Percentiles rank a stretch among this genome's conserved stretches.
Evolutionary conservation across 2,329 filamentous ascomycete species (phyloP).

Genomic region (Penicillium corylophilum): DNA sequence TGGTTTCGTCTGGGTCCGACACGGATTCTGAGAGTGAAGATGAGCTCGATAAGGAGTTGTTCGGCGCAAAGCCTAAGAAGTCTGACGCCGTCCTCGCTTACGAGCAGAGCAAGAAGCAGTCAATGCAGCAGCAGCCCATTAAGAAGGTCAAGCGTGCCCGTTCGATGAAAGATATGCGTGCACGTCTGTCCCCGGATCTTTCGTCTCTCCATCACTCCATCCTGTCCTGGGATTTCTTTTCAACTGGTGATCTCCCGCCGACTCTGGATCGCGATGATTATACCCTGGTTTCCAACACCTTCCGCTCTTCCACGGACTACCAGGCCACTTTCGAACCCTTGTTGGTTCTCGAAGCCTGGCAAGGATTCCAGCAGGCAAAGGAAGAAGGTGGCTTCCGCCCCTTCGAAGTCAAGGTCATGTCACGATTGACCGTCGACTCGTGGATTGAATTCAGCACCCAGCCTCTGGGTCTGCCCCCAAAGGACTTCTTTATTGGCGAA

Average conservation of each 20-base stretch:
- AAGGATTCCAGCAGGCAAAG: slow-evolving; percentile 84
- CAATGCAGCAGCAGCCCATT: slow-evolving; percentile 66
- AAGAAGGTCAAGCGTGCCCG: slow-evolving; percentile 79
- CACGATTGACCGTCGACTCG: slow-evolving; percentile 84
- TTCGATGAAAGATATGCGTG: slow-evolving; percentile 89
- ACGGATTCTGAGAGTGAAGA: slow-evolving; percentile 74
- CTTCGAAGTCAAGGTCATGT: slow-evolving; percentile 84
- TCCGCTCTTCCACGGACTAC: slow-evolving; percentile 74
- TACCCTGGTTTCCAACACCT: slow-evolving; percentile 72
- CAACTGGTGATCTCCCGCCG: slow-evolving; percentile 81
- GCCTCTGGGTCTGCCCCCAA: slow-evolving; percentile 68
- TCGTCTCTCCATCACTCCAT: slow-evolving; percentile 80
- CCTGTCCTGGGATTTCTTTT: slow-evolving; percentile 92
- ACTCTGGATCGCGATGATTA: slow-evolving; percentile 68
- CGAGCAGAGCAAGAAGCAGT: slow-evolving; percentile 46
- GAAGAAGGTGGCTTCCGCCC: slow-evolving; percentile 79
- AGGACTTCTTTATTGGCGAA: slow-evolving; percentile 72
- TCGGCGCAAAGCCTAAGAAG: slow-evolving; percentile 46
- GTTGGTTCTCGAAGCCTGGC: slow-evolving; percentile 91
- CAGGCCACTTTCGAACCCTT: slow-evolving; percentile 88
- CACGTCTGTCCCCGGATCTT: slow-evolving; percentile 85
- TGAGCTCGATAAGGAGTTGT: slow-evolving; percentile 69
- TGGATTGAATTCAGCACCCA: slow-evolving; percentile 89
- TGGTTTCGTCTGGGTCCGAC: slow-evolving; percentile 70
- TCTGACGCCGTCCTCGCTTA: slow-evolving; percentile 47